Base-by-base conservation (phyloP, 306 rosid species). In the Fragaria ananassa region DNA sequence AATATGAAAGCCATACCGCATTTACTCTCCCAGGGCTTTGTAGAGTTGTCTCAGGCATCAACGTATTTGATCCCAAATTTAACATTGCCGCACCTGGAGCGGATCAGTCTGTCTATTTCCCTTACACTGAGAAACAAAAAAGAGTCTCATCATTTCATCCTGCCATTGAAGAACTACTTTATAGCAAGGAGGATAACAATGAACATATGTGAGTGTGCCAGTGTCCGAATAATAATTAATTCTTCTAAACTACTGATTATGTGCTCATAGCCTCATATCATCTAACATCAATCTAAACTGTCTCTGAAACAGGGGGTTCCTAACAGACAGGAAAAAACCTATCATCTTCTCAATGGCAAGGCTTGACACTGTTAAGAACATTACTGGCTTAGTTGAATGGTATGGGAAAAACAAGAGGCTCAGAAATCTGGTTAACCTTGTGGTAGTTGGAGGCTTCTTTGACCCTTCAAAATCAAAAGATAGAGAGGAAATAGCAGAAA, bases 1-100 rank as follows among this genome's bases (percentile, higher is more conserved):
- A 94, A 56, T 94, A 94, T 53, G 97, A 94, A 84, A 94, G 96
- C 53, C 96, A 94, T 51, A 81, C 92, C 10, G 87, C 97, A 47
- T 94, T 94, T 81, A 87, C 98, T 1, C 93, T 94, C 45, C 98
- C 98, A 1, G 97, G 98, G 62, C 91, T 94, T 11, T 94, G 94
- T 70, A 90, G 97, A 76, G 93, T 94, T 69, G 94, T 94, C 74
- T 94, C 98, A 8, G 98, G 98, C 49, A 94, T 94, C 88, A 87
- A 85, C 21, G 94, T 94, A 27, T 91, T 91, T 77, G 98, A 94
- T 85, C 96, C 96, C 5, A 94, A 91, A 81, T 94, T 94, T 90
- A 94, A 94, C 79, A 91, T 94, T 49, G 97, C 93, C 10, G 88
- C 98, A 1, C 98, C 98, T 2, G 98, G 97, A 44, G 98, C 98